Evolutionary conservation across 495 filamentous ascomycete species (phyloP).

Genomic region (Evernia prunastri): DNA sequence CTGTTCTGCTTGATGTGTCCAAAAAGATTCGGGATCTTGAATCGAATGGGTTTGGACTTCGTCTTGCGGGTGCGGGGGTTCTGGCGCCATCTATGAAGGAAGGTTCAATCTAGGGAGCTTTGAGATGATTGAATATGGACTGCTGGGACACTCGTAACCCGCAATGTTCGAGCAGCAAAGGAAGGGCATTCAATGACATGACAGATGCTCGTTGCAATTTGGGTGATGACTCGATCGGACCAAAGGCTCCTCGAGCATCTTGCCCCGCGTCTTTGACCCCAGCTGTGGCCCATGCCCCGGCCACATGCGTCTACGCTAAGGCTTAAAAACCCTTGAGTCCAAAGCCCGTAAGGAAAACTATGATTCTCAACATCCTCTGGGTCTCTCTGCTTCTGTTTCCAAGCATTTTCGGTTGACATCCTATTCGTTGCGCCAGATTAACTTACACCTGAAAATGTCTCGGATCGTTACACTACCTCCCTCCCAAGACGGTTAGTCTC

Average conservation of each 20-base stretch:
- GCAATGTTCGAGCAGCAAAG: not conserved
- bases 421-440: too few relatives aligned
- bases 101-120: slow-evolving; percentile 9
- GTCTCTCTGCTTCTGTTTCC: too few relatives aligned
- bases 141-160: not conserved
- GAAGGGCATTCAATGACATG: not conserved
- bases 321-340: too few relatives aligned
- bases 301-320: too few relatives aligned
- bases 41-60: slow-evolving; percentile 38
- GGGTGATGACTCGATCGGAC: not conserved
- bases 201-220: not conserved
- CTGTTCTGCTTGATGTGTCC: slow-evolving; percentile 64
- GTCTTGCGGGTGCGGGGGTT: slow-evolving; percentile 42
- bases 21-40: slow-evolving; percentile 60
- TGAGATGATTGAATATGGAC: not conserved
- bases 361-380: too few relatives aligned
- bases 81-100: slow-evolving; percentile 17
- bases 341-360: too few relatives aligned
- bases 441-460: too few relatives aligned
- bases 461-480: too few relatives aligned
- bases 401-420: too few relatives aligned
- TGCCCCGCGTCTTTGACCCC: slow-evolving; percentile 2
- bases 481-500: too few relatives aligned
- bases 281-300: too few relatives aligned
- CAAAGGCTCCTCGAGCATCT: slow-evolving; percentile 1